Evolutionary conservation across 768 basidiomycete genomes (phyloP), one percentile per base, ranked within the genome.

Genomic region (Tephrocybe rancida): DNA sequence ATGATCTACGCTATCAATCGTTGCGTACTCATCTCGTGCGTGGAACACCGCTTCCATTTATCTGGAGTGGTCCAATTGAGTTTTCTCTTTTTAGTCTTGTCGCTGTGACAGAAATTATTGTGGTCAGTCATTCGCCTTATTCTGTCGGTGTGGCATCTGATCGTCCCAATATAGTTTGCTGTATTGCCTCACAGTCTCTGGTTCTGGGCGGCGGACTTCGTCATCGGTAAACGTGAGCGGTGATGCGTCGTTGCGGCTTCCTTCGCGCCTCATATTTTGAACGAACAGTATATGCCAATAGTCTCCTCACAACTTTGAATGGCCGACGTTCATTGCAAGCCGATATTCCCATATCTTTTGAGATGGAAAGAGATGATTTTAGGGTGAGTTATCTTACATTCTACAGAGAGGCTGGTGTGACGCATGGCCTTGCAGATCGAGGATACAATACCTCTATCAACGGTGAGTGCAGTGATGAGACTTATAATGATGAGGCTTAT

Each of bases 1-100:
- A 42, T 50, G 11, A 50, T 42, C 18, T 42, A 50, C 13, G 48
- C 48, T 19, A 50, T 50, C 3, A 50, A 50, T 11, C 39, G 39
- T 2, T 50, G 48, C 5, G 19, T 50, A 5, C 48, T 50, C n/a
- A 42, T 42, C 19, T 50, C 19, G 48, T 50, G 48, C 4, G 48
- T 49, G 11, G 32, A 26, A 26, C 22, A 21, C 39, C 39, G 3
- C 21, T 22, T 41, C 18, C 10, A 21, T 13, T 8, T 9, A 41
- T 7, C 5, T 19, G 3, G n/a, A 41, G 21, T 21, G 3, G 18
- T 41, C n/a, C 41, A 38, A 49, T 18, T 37, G 16, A 16, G 5
- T 32, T n/a, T 13, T 22, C n/a, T 46, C 16, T 3, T 22, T n/a
- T 25, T 16, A 50, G 48, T 16, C 8, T 42, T 24, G 27, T 50